Base-by-base conservation (phyloP, 2,329 filamentous ascomycete genomes). In the Thelonectria discophora region DNA sequence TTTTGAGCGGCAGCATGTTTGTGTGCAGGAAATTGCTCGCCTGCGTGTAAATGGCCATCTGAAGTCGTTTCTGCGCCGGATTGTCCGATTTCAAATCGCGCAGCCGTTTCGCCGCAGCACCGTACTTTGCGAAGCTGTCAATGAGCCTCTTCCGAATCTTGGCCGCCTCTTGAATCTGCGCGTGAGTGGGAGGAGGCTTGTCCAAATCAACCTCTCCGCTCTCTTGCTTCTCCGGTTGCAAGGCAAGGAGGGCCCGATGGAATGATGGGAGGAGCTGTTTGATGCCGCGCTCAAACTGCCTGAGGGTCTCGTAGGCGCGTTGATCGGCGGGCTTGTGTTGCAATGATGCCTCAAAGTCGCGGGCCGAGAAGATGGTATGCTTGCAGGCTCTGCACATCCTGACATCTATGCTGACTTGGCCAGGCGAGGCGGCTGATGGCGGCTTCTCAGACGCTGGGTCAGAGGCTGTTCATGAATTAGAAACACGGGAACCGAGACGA, bases 301-400 rank as follows among this genome's bases (percentile, higher is more conserved):
- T 82, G 2, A 97, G 82, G 12, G 93, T 96, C 70, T 88, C 90
- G 75, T 96, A 97, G 1, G 91, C 88, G 39, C 90, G 88, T 71
- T 94, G 88, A 69, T 94, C 90, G 2, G 90, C 84, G 1, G 91
- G 89, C 65, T 89, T 90, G 52, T 86, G 82, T 1, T 83, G 79
- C 4, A 93, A 76, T 10, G 93, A 90, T 9, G 87, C 86, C 21
- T 86, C 81, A 73, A 97, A 97, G 73, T 97, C 93, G 39, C 89
- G 86, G 69, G 90, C 89, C 52, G 82, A 80, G 68, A 88, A 87
- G 48, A 87, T 80, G 37, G 81, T 86, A 62, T 78, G 76, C 56
- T 83, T 93, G 80, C 95, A 99, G 58, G 96, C 93, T 71, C 90
- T 91, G 77, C 95, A 99, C 86, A 99, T 94, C 43, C 95, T 88